These are phyloP conservation scores for Pisolithus albus DNA, from an alignment of 768 basidiomycete species.

Conservation along the genomic window DNA sequence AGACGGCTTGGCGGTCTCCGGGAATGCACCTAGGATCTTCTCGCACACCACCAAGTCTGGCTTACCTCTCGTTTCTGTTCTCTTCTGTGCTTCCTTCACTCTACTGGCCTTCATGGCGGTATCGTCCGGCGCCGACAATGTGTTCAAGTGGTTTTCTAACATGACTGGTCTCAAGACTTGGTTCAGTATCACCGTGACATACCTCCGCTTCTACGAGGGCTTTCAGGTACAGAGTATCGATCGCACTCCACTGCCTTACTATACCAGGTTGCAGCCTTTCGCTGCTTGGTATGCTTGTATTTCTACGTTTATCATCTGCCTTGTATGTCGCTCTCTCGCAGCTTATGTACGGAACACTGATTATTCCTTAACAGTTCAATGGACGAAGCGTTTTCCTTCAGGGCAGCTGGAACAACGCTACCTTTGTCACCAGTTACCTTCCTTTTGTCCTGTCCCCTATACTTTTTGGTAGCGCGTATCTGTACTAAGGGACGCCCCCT, in stretches of 20 bases:
- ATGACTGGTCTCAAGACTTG: constrained; percentile 80
- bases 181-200: constrained; percentile 72
- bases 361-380: constrained; percentile 39
- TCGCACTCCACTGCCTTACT: constrained; percentile 64
- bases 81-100: constrained; percentile 62
- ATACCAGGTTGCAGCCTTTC: constrained; percentile 60
- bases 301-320: constrained; percentile 42
- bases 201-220: constrained; percentile 81
- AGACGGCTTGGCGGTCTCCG: constrained; percentile 76
- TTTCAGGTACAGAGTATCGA: constrained; percentile 74
- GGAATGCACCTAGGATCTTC: constrained; percentile 83
- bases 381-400: constrained; percentile 49
- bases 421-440: constrained; percentile 82
- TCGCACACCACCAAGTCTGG: constrained; percentile 60
- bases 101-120: constrained; percentile 80
- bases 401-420: constrained; percentile 46
- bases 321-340: constrained; percentile 40
- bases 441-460: constrained; percentile 69
- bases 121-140: constrained; percentile 54
- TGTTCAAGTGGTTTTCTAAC: constrained; percentile 77
- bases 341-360: constrained; percentile 2
- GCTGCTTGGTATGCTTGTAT: constrained; percentile 51
- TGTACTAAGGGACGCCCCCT: constrained; percentile 29
- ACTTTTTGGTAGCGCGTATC: constrained; percentile 55
- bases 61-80: constrained; percentile 67